Evolutionary conservation across 2,329 filamentous ascomycete species (phyloP).

Genomic region (Neonectria magnoliae): DNA sequence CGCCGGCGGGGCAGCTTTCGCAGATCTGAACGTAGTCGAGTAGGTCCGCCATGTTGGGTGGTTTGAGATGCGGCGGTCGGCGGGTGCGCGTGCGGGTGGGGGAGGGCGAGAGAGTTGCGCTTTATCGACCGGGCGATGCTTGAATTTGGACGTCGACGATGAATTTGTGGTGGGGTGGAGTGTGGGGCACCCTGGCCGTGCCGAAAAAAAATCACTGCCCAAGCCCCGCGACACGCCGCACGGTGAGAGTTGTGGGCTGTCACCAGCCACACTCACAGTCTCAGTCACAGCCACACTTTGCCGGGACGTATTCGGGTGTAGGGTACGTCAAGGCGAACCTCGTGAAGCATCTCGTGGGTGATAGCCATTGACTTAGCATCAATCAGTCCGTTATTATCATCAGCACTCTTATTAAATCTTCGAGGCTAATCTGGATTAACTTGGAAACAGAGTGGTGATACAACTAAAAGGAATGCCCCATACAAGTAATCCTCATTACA

Average conservation of each 20-base stretch:
- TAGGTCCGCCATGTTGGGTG: slow-evolving; percentile 60
- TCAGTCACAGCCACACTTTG: slow-evolving; percentile 32
- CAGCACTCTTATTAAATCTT: no score
- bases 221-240: slow-evolving; percentile 42
- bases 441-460: neutral
- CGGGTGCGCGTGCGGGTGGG: slow-evolving; percentile 28
- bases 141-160: slow-evolving; percentile 48
- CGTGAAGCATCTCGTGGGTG: no score
- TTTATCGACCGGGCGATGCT: slow-evolving; percentile 39
- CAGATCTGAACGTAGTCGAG: slow-evolving; percentile 72
- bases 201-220: slow-evolving; percentile 44
- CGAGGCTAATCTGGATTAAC: neutral
- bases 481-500: neutral
- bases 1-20: slow-evolving; percentile 75
- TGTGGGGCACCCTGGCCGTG: slow-evolving; percentile 37
- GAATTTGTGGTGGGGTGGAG: slow-evolving; percentile 57
- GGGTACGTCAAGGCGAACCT: slow-evolving; percentile 4
- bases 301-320: slow-evolving; percentile 3
- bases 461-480: neutral
- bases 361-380: no score
- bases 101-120: slow-evolving; percentile 34
- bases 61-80: slow-evolving; percentile 25
- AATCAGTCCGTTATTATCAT: neutral
- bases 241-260: slow-evolving; percentile 32
- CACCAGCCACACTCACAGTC: slow-evolving; percentile 37